Evolutionary conservation across 805 yeast genomes (phyloP).

Genomic region (Yarrowia hollandica): DNA sequence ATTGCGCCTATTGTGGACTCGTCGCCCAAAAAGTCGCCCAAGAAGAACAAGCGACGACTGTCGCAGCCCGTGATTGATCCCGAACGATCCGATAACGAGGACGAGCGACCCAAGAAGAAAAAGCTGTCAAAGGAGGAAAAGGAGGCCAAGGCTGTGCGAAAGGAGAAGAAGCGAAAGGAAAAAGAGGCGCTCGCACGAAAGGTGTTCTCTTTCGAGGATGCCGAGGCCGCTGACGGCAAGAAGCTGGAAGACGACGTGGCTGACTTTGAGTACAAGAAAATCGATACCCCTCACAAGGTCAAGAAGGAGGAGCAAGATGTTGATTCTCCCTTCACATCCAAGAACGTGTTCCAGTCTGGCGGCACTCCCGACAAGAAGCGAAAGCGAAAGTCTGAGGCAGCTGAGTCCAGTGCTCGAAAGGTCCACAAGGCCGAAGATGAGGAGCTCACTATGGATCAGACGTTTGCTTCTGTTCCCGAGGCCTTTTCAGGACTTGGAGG

Average conservation of each 20-base stretch:
- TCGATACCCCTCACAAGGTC: conserved; percentile 27
- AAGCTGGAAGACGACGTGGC: not conserved
- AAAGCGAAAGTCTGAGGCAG: conserved; percentile 26
- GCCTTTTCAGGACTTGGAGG: conserved; percentile 2
- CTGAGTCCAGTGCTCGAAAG: not conserved
- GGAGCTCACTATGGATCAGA: conserved; percentile 2
- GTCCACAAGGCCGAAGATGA: conserved; percentile 18
- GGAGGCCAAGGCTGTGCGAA: conserved; percentile 22
- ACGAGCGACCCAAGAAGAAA: conserved; percentile 19
- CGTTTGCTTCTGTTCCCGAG: conserved; percentile 5
- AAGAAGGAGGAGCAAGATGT: conserved; percentile 10
- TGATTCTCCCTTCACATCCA: conserved; percentile 30
- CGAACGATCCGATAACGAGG: conserved; percentile 4
- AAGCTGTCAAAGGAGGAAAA: conserved; percentile 12
- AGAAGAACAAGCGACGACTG: conserved; percentile 16
- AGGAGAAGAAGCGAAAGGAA: conserved; percentile 25
- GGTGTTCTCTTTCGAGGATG: not conserved
- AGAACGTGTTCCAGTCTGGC: conserved; percentile 33
- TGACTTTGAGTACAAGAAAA: conserved; percentile 17
- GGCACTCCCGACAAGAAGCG: conserved; percentile 26
- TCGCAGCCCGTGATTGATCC: conserved; percentile 20
- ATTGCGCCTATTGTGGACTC: not conserved
- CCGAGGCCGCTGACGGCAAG: conserved; percentile 4
- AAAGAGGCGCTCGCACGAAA: not conserved
- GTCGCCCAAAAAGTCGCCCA: conserved; percentile 22